Base-by-base conservation (phyloP, 176 grass and related monocot species). In the Ensete glaucum region DNA sequence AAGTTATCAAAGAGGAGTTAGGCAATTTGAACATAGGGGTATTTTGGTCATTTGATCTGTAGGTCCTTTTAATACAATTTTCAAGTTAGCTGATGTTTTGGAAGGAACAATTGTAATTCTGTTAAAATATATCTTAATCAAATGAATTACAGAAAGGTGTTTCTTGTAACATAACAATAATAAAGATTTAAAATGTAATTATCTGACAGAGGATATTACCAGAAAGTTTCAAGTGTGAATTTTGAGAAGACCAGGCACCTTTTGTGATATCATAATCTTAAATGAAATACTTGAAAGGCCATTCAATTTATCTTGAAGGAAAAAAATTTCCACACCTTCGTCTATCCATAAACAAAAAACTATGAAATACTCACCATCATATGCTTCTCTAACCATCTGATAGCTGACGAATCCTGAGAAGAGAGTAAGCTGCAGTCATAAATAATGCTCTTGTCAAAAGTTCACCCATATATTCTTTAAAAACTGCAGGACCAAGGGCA, bases 361-460 rank as follows among this genome's bases (percentile, higher is more conserved):
- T 8, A 81, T 9, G 53, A 34, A 85, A 56, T 21, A 51, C 81
- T 81, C 59, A 91, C 90, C 86, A 84, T 91, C 84, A 76, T 98
- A 98, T 75, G 95, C 90, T 85, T 93, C 88, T 43, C 76, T 84
- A 16, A 98, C 95, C 71, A 85, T 93, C 75, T 98, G 84, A 74
- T 98, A 98, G 81, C 88, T 93, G 34, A 98, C 90, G 25, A 87
- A 98, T 54, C 90, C 95, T 68, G 95, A 98, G 88, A 98, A 98
- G 58, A 98, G 88, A 65, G 95, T 98, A 78, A 81, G 79, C 90
- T 98, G 82, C 80, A 91, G 79, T 67, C 21, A 52, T 60, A 84
- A 89, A 81, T 17, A 80, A 11, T 72, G 65, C 69, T 54, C 77
- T 24, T 56, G 21, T 81, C 51, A 62, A 66, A 81, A 80, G n/a